Percentiles rank a stretch among this genome's conserved stretches.
phyloP scores from a whole-genome alignment of 305 asterid species.

The Solanum hybrid region DNA sequence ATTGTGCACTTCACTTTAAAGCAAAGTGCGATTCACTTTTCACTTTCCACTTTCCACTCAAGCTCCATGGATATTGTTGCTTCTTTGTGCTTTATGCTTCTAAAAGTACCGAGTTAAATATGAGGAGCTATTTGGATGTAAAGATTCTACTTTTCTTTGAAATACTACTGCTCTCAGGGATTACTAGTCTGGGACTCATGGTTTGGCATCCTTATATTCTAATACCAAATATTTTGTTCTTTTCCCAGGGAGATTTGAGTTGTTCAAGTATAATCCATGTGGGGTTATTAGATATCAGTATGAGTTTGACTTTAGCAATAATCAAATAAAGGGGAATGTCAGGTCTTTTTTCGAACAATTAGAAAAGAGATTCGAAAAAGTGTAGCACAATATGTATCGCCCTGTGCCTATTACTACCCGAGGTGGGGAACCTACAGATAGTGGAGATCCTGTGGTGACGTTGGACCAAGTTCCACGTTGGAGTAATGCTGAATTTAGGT shows the following conservation, averaged over 20 bases:
- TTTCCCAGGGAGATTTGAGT: neutral
- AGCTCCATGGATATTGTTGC: neutral
- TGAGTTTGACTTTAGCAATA: neutral
- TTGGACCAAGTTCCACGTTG: conserved; percentile 72
- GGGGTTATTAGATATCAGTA: neutral
- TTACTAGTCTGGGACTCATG: neutral
- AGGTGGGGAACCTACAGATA: conserved; percentile 66
- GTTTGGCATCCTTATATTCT: neutral
- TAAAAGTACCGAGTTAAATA: neutral
- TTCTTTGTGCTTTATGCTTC: neutral
- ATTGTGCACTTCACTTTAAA: neutral
- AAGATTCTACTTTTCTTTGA: neutral
- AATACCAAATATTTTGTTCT: neutral
- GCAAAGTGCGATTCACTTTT: neutral
- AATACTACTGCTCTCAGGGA: neutral
- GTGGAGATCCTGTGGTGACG: conserved; percentile 55
- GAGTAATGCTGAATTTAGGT: conserved; percentile 58
- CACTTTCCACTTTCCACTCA: neutral
- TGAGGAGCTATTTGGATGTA: neutral
- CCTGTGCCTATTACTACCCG: conserved; percentile 41
- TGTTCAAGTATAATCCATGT: neutral
- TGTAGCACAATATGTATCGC: conserved; percentile 32
- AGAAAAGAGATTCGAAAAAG: conserved; percentile 19
- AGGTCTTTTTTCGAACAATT: neutral
- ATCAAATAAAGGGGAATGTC: neutral